These are phyloP conservation scores for Globisporangium spiculum DNA, from an alignment of 352 stramenopile species.

Conservation along the genomic window DNA sequence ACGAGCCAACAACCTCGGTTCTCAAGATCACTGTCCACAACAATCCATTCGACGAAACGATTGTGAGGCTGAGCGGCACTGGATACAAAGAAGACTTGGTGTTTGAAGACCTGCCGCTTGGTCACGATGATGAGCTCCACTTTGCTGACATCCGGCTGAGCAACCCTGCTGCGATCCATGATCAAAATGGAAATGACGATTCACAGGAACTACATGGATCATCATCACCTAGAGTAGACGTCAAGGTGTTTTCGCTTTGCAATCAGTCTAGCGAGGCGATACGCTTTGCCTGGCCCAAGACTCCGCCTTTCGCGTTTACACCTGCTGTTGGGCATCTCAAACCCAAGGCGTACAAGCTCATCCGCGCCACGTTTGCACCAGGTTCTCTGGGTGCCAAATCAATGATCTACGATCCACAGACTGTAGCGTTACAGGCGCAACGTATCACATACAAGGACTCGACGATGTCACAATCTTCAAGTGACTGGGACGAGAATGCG, in stretches of 20 bases:
- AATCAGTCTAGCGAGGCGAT: conserved; percentile 62
- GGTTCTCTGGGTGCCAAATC: conserved; percentile 18
- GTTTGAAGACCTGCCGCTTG: conserved; percentile 85
- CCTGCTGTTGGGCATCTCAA: conserved; percentile 70
- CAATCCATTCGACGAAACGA: conserved; percentile 89
- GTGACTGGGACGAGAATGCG: conserved; percentile 80
- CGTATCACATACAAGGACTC: conserved; percentile 49
- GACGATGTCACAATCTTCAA: conserved; percentile 18
- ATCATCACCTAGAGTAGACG: conserved; percentile 19
- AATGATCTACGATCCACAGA: conserved; percentile 35
- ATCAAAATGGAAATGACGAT: conserved; percentile 3
- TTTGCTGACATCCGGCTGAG: conserved; percentile 86
- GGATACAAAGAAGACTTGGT: conserved; percentile 84
- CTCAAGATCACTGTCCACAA: conserved; percentile 90
- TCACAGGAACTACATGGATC: background rate
- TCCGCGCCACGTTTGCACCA: conserved; percentile 72
- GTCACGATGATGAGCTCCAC: conserved; percentile 72
- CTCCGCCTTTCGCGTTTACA: conserved; percentile 64
- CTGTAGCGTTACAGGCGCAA: conserved; percentile 42
- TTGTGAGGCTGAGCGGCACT: conserved; percentile 60
- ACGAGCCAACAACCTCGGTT: conserved; percentile 40
- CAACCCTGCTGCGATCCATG: background rate
- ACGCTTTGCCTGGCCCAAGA: conserved; percentile 70
- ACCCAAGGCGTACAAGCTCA: conserved; percentile 59
- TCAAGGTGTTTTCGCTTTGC: conserved; percentile 74